phyloP scores from a whole-genome alignment of 805 yeast species.

The Metschnikowia matae region DNA sequence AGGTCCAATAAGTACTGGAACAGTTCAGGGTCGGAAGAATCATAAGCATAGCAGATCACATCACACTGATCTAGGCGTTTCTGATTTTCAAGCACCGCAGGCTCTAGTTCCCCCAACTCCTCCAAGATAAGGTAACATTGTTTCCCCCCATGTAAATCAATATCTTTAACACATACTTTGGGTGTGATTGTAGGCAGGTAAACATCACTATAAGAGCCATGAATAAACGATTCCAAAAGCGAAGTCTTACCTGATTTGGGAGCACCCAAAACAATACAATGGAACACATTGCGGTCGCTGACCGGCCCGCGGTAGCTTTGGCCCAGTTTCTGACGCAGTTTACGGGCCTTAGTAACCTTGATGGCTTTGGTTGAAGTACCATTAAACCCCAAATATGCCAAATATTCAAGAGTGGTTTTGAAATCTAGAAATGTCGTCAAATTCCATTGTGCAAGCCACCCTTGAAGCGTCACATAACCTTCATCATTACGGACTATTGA shows the following conservation, averaged over 20 bases:
- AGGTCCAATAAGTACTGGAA: slow-evolving; percentile 77
- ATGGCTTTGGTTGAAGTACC: slow-evolving; percentile 43
- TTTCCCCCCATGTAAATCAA: slow-evolving; percentile 90
- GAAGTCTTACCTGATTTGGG: slow-evolving; percentile 86
- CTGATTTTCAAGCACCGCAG: slow-evolving; percentile 72
- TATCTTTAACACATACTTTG: slow-evolving; percentile 81
- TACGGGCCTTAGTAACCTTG: slow-evolving; percentile 79
- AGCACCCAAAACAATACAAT: slow-evolving; percentile 83
- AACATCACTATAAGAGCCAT: slow-evolving; percentile 62
- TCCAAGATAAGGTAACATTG: slow-evolving; percentile 90
- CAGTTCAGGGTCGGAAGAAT: slow-evolving; percentile 93
- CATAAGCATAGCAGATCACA: slow-evolving; percentile 84
- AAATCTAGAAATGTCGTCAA: slow-evolving; percentile 89
- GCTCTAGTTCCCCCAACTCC: slow-evolving; percentile 84
- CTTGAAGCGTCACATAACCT: slow-evolving; percentile 88
- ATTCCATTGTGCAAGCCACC: slow-evolving; percentile 99
- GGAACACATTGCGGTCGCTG: slow-evolving; percentile 84
- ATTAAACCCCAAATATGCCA: slow-evolving; percentile 89
- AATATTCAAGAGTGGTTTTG: slow-evolving; percentile 77
- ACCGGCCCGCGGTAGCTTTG: slow-evolving; percentile 60
- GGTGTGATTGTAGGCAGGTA: slow-evolving; percentile 84
- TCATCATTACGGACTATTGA: slow-evolving; percentile 87
- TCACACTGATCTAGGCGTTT: slow-evolving; percentile 78
- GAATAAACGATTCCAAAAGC: slow-evolving; percentile 73
- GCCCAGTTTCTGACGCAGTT: slow-evolving; percentile 63